Evolutionary conservation across 2,329 filamentous ascomycete species (phyloP), one percentile per base, ranked within the genome.

Genomic region (Pseudocercospora pini-densiflorae): DNA sequence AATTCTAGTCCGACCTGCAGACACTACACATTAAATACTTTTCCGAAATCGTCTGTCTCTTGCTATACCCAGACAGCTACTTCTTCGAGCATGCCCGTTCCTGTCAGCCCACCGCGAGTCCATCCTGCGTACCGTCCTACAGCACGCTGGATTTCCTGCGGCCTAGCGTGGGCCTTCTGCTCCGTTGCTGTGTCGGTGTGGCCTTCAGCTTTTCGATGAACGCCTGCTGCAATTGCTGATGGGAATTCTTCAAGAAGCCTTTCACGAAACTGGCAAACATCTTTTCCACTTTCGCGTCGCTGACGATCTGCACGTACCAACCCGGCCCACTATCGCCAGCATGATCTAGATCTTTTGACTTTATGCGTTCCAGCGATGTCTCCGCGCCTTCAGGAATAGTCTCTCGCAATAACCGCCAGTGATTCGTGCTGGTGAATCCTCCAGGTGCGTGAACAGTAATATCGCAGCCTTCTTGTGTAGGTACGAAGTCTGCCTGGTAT

Each of bases 371-470:
- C 0, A 72, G 27, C 9, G 55, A 33, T 24, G 64, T 29, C 51
- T 64, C 59, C 27, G 61, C 61, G 8, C 47, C 36, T n/a, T 71
- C 69, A 53, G 66, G 67, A 23, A 72, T 65, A 10, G 61, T 71
- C 57, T 74, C 72, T 29, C 69, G 71, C n/a, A 73, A 54, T 29
- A 77, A 64, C 16, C 73, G 71, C 76, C 77, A 78, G 29, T 71
- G 72, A 57, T 78, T 78, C 29, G 69, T 70, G 8, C 71, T 74
- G 3, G 72, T 77, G 68, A 78, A 77, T 43, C 77, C 76, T 27
- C 73, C 76, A 12, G 76, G 76, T 9, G 77, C 76, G 43, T 75
- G 70, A 12, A 78, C 71, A 10, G 73, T 76, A 68, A 78, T 77
- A 63, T 77, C 73, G 69, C 77, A 78, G 49, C 77, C 77, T 31